Base-by-base conservation (phyloP, 2,329 filamentous ascomycete species). In the Diaporthe sp. region DNA sequence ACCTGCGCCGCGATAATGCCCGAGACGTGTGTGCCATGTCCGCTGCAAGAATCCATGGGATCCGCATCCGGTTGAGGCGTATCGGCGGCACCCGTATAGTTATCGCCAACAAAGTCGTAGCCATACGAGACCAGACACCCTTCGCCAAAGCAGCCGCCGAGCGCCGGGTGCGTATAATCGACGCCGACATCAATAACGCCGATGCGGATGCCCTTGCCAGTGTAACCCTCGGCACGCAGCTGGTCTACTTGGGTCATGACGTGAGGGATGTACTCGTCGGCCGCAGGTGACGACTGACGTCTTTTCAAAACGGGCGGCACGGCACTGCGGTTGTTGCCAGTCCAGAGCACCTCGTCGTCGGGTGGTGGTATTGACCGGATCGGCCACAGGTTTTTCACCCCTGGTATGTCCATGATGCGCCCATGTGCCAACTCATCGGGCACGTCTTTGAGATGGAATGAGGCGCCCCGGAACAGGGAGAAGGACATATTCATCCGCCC, bases 91-190 rank as follows among this genome's bases (percentile, higher is more conserved):
- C 39, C 39, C 1, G 39, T 6, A 12, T 65, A 65, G 25, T 28
- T 22, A 6, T 65, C 39, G 39, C 59, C 59, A 12, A 65, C 59
- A 31, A 65, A 44, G 59, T 65, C 59, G 25, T 46, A 65, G 59
- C 59, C 59, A 19, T 65, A 65, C 15, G 59, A 46, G 25, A 65
- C 7, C 25, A 65, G 59, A 22, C 59, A 62, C 39, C 59, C 59
- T 17, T 19, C 12, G 25, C 84, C 85, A 70, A 85, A 86, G 68
- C 84, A 82, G 28, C 84, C 84, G 28, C 85, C 84, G 12, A 86
- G 82, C 42, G 83, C 83, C 25, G 83, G 83, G 73, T 85, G 84
- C 6, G 78, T 81, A 71, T 85, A 86, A 74, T 86, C 84, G 51
- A 84, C 75, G 34, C 85, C 85, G 34, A 79, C 82, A 71, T 85